Evolutionary conservation across 352 stramenopile species (phyloP).

Genomic region (Pelagophyceae sp.): DNA sequence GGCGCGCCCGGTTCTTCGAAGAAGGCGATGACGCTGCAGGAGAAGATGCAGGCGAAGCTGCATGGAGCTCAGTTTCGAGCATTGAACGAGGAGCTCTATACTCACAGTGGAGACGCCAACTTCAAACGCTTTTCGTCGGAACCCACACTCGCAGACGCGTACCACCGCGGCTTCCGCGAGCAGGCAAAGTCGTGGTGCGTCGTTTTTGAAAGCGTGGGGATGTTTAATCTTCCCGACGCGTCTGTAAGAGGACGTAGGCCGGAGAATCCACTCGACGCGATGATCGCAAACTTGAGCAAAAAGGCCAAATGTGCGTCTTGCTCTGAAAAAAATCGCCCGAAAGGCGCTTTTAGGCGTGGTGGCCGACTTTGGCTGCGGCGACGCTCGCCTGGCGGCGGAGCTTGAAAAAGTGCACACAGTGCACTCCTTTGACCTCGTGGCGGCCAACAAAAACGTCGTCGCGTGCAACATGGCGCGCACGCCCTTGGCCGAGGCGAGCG

Average conservation of each 20-base stretch:
- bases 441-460: constrained; percentile 72
- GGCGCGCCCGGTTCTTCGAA: too few species aligned
- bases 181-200: constrained; percentile 80
- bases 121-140: constrained; percentile 83
- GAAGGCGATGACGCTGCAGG: constrained; percentile 15
- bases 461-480: constrained; percentile 95
- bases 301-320: constrained; percentile 52
- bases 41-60: constrained; percentile 39
- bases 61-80: constrained; percentile 90
- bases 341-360: too few species aligned
- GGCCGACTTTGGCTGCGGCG: constrained; percentile 96
- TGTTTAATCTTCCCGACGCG: too few species aligned
- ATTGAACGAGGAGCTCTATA: constrained; percentile 98
- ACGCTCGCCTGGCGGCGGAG: constrained; percentile 74
- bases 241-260: constrained; percentile 44
- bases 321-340: too few species aligned
- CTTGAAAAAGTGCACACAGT: constrained; percentile 38
- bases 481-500: constrained; percentile 66
- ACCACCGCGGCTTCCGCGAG: constrained; percentile 95
- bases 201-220: neutral
- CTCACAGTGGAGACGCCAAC: constrained; percentile 70
- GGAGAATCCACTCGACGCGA: constrained; percentile 89
- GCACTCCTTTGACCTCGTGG: constrained; percentile 95
- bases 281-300: constrained; percentile 76
- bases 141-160: constrained; percentile 89